Base-by-base conservation (phyloP, 352 stramenopile species). In the Pythium phragmitis region DNA sequence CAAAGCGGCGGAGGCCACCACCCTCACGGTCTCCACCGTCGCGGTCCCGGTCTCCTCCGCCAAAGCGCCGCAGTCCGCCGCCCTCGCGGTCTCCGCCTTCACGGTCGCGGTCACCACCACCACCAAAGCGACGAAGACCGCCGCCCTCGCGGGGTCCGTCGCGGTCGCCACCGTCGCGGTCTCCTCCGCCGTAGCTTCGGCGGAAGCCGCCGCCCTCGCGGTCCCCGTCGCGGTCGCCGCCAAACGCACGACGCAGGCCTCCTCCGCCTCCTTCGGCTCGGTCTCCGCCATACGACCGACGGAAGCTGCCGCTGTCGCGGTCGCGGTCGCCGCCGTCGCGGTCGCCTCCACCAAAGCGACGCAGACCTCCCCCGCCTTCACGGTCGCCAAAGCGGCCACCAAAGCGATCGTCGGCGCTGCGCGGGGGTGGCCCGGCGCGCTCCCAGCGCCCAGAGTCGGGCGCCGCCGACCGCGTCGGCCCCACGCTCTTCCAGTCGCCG, bases 401-500 rank as follows among this genome's bases (percentile, higher is more conserved):
- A 43, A 70, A 69, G 53, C 69, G 69, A 26, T 58, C 65, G 49
- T 63, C 67, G 21, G 54, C 67, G 26, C 80, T 72, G 39, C 77
- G 76, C 62, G 69, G 14, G 12, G 75, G n/a, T 58, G 79, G 79
- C 19, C 73, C 78, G 45, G 76, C 71, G 42, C 82, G 79, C 43
- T 89, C 82, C 77, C 82, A 88, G 45, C 77, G 72, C 12, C 79
- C 76, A 46, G 39, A 46, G 60, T 88, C 80, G 7, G 80, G 78
- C 13, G 78, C 80, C 1, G 68, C 42, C 43, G 74, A 60, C 14
- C 72, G 75, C 34, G 51, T 54, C 17, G 67, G 50, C 16, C 66
- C 82, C n/a, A 91, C 81, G 34, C 82, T 75, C 7, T 80, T 91
- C 81, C 81, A 91, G 61, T 85, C 81, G 33, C 80, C 70, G 19